Percentiles rank a stretch among this genome's conserved stretches.
These are phyloP conservation scores for Jatropha curcas DNA, from an alignment of 345 rosid species.

Conservation along the genomic window DNA sequence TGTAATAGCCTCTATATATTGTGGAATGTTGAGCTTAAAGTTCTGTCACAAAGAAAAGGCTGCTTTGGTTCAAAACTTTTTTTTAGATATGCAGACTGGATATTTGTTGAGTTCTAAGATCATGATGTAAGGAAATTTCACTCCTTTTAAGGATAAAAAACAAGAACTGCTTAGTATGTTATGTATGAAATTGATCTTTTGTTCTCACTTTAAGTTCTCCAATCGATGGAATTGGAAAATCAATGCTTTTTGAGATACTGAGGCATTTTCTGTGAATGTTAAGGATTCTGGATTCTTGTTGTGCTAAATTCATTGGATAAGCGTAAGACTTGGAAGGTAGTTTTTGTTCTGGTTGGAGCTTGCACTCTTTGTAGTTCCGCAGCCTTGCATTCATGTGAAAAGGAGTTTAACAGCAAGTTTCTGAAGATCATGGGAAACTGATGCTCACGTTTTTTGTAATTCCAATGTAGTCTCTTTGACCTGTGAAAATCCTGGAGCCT, in stretches of 20 bases:
- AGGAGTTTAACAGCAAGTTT: conserved; percentile 3
- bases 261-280: conserved; percentile 8
- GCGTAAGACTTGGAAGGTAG: conserved; percentile 10
- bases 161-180: conserved; percentile 36
- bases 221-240: conserved; percentile 9
- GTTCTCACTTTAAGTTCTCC: conserved; percentile 23
- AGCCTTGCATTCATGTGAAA: not conserved
- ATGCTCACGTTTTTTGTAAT: not conserved
- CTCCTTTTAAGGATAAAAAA: conserved; percentile 33
- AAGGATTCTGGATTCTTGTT: conserved; percentile 17
- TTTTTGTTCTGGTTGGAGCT: conserved; percentile 6
- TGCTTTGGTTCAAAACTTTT: conserved; percentile 35
- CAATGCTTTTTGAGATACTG: conserved; percentile 11
- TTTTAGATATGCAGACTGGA: conserved; percentile 31
- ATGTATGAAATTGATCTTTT: conserved; percentile 42
- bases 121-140: conserved; percentile 42
- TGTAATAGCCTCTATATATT: conserved; percentile 35
- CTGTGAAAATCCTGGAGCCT: not conserved
- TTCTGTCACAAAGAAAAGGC: conserved; percentile 26
- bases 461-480: not conserved
- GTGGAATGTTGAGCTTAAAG: conserved; percentile 21
- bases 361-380: not conserved
- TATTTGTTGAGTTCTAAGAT: conserved; percentile 29
- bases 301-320: not conserved
- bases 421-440: conserved; percentile 14